Evolutionary conservation across 1,139 yeast genomes (phyloP).

Genomic region (Yamadazyma friedrichii): DNA sequence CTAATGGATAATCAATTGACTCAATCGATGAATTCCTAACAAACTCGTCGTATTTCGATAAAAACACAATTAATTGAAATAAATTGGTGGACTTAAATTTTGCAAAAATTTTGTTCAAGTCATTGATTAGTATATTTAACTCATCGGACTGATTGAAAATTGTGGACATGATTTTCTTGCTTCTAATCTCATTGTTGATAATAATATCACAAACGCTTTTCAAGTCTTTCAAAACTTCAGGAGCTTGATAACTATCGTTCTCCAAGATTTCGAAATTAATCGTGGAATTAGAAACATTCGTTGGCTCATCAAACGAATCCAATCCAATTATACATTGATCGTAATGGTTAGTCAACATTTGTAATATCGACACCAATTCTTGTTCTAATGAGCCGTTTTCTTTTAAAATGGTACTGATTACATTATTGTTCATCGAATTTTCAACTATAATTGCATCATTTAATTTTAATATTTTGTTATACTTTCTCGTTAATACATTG

Average conservation of each 20-base stretch:
- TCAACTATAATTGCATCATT: constrained; percentile 24
- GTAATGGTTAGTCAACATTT: constrained; percentile 75
- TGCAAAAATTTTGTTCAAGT: constrained; percentile 20
- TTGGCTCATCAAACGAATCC: constrained; percentile 15
- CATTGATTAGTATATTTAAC: constrained; percentile 14
- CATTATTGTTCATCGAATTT: constrained; percentile 16
- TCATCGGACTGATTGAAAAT: constrained; percentile 20
- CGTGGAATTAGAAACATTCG: constrained; percentile 2
- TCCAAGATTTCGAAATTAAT: constrained; percentile 30
- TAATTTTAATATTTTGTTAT: constrained; percentile 18
- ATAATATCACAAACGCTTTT: constrained; percentile 37
- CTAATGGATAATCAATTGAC: constrained; percentile 19
- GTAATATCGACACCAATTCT: constrained; percentile 68
- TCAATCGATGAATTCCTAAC: constrained; percentile 16
- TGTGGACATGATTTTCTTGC: constrained; percentile 22
- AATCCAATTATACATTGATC: constrained; percentile 64
- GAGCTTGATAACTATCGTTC: constrained; percentile 35
- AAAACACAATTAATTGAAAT: constrained; percentile 25
- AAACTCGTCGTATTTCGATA: constrained; percentile 19
- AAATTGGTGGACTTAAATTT: constrained; percentile 25
- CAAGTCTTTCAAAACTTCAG: constrained; percentile 30
- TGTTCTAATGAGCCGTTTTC: constrained; percentile 58
- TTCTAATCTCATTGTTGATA: constrained; percentile 34
- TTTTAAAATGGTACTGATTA: constrained; percentile 22
- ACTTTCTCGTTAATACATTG: constrained; percentile 16